Evolutionary conservation across 164 flowering plant genomes (phyloP), one percentile per base, ranked within the genome.

Genomic region (Magnolia sinica): DNA sequence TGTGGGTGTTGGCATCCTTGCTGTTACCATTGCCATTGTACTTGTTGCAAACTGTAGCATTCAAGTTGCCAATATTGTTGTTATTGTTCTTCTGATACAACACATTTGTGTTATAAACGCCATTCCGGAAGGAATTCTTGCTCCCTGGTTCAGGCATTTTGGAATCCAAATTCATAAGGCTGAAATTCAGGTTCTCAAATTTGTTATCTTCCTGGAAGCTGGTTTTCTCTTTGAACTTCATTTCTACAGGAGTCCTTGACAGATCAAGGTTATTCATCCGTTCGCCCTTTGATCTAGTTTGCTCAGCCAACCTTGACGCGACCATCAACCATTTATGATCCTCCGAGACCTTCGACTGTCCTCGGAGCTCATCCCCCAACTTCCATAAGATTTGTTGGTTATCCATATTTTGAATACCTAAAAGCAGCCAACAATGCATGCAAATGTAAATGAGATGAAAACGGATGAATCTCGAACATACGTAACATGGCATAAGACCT

Each of bases 281-380:
- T 80, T 93, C 98, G 0, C 90, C 88, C 87, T 92, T 95, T 29
- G 79, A 71, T 78, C 89, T 86, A 4, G 94, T 92, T 87, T 95
- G 97, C 83, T 93, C 97, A 65, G 98, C 98, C 81, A 95, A 81
- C 78, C 83, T 95, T 31, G 93, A 86, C 27, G 98, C 98, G 68
- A 81, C 99, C 91, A 89, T 76, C 14, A 84, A 68, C 99, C 97
- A 95, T 67, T 89, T 78, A 68, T 90, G 94, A 78, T 95, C 99
- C 84, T 95, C 98, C 1, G 96, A 84, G 45, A 80, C 91, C 80
- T 84, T 91, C 7, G 93, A 81, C 80, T 88, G 95, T 59, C 96
- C 99, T 76, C 99, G 91, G 66, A 95, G 92, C 80, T 91, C 92
- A 79, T 92, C 97, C 14, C 97, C 97, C 79, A 93, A 77, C 76